phyloP scores from a whole-genome alignment of 1,139 yeast genomes.

The Taphrina flavorubra region DNA sequence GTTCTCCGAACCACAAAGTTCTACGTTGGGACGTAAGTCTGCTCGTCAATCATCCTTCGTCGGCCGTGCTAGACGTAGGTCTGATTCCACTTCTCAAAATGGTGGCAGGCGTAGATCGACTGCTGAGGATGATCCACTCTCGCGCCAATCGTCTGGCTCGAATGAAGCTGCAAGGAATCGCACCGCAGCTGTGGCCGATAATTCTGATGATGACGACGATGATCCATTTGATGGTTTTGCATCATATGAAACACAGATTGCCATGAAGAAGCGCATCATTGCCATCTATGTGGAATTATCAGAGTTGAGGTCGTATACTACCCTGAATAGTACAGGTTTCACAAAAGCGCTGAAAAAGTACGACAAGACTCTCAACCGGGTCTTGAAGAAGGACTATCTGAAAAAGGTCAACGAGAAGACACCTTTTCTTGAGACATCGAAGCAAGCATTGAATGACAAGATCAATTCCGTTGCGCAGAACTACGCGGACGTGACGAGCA shows the following conservation, averaged over 20 bases:
- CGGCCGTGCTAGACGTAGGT: slow-evolving; percentile 15
- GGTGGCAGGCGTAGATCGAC: slow-evolving; percentile 44
- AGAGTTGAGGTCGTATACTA: slow-evolving; percentile 82
- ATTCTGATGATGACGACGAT: slow-evolving; percentile 39
- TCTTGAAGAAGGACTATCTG: slow-evolving; percentile 62
- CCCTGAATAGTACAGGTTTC: slow-evolving; percentile 85
- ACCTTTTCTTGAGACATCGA: slow-evolving; percentile 59
- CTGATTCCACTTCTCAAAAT: background rate
- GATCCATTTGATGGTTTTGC: slow-evolving; percentile 39
- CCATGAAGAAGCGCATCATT: slow-evolving; percentile 70
- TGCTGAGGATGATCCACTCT: slow-evolving; percentile 37
- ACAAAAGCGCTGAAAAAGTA: slow-evolving; percentile 87
- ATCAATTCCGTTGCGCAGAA: slow-evolving; percentile 59
- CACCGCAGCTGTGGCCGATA: slow-evolving; percentile 24
- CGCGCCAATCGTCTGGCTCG: slow-evolving; percentile 35
- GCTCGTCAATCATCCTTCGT: slow-evolving; percentile 21
- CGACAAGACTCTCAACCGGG: slow-evolving; percentile 75
- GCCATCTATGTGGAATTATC: slow-evolving; percentile 73
- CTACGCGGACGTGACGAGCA: slow-evolving; percentile 58
- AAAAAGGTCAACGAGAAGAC: slow-evolving; percentile 53
- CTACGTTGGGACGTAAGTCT: slow-evolving; percentile 1
- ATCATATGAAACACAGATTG: slow-evolving; percentile 63
- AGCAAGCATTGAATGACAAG: slow-evolving; percentile 57
- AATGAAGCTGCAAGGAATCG: slow-evolving; percentile 11
- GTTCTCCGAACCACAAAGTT: slow-evolving; percentile 1